Conservation (phyloP, 208 protist genomes). For the Angomonas deanei region DNA sequence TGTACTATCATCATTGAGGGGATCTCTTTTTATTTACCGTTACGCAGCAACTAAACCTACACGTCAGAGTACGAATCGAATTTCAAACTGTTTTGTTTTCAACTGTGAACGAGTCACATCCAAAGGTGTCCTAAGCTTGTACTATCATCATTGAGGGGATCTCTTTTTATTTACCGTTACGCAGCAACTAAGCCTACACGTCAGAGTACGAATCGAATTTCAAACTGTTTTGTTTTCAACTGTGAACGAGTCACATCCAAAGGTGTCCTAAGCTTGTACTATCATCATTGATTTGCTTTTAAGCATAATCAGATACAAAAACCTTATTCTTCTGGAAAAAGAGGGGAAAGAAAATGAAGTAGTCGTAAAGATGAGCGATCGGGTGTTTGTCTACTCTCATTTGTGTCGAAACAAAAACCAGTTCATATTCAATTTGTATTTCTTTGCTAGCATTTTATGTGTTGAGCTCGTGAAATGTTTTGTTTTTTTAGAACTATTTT, state of each 20-base stretch:
- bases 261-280: conserved; percentile 53
- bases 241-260: conserved; percentile 32
- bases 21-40: not conserved
- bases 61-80: conserved; percentile 47
- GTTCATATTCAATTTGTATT: too few relatives aligned
- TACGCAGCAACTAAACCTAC: not conserved
- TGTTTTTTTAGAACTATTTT: too few relatives aligned
- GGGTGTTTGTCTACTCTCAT: not conserved
- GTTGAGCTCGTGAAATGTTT: too few relatives aligned
- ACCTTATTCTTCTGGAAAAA: not conserved
- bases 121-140: conserved; percentile 58
- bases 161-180: not conserved
- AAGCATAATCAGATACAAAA: not conserved
- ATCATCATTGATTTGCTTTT: too few relatives aligned
- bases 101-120: conserved; percentile 33
- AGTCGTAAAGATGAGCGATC: not conserved
- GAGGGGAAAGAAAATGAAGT: conserved; percentile 1
- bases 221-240: conserved; percentile 40
- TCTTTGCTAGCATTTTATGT: too few relatives aligned
- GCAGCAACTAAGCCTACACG: not conserved
- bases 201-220: conserved; percentile 52
- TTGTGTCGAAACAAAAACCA: too few relatives aligned
- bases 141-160: conserved; percentile 22
- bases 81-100: conserved; percentile 35
- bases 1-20: conserved; percentile 29